Base-by-base conservation (phyloP, 805 yeast species). In the Sungouiozyma ichnusensis region DNA sequence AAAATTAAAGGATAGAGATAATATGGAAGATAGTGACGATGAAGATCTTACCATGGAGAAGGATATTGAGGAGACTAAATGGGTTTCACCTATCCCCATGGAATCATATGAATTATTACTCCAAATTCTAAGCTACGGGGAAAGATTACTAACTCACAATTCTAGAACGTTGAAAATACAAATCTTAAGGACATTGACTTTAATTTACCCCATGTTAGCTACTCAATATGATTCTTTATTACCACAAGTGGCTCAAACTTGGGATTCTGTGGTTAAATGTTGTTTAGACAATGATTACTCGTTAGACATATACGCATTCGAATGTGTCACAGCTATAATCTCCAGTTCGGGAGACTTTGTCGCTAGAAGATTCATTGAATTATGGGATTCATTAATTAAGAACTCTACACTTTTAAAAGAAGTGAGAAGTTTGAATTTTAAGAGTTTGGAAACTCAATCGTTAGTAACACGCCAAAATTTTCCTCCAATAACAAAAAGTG, bases 71-170 rank as follows among this genome's bases (percentile, higher is more conserved):
- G 66, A 60, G 32, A 68, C 66, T 14, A 66, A 67, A 27, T 87
- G 96, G 96, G 49, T 55, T 0, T 80, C 90, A 0, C 77, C 79
- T 0, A 65, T 88, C 0, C 83, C 94, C 0, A 64, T 71, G 34
- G 63, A 69, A 2, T 64, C 81, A 0, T 90, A 85, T 57, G 57
- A 62, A 33, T 63, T 79, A 2, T 62, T 84, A 1, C 74, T 77
- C 36, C 74, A 75, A 42, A 77, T 90, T 3, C 67, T 77, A 41
- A 72, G 68, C 4, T 85, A 86, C 55, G 81, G 90, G 5, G 82
- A 84, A 41, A 65, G 85, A 44, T 67, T 76, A 20, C 62, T 85
- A 32, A 77, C 85, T 2, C 92, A 84, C 51, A 73, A 75, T 1
- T 80, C 94, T 0, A 58, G 70, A 2, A 61, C 69, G 2, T 58